Conservation (phyloP, 169 alveolate species). For the Plasmodium inui region DNA sequence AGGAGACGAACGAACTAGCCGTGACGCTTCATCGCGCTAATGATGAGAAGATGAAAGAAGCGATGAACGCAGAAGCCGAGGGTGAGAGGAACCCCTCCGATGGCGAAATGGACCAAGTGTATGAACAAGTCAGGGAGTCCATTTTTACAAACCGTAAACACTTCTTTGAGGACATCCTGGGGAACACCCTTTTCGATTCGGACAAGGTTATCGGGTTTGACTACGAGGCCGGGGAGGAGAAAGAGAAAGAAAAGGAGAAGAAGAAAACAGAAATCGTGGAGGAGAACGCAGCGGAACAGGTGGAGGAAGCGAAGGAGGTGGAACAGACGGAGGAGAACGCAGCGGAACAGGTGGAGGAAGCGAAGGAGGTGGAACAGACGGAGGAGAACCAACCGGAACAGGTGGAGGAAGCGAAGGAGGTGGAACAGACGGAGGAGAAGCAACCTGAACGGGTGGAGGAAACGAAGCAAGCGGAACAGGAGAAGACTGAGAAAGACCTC, state of each 20-base stretch:
- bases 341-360: neutral
- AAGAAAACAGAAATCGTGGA: no score
- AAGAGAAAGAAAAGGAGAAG: neutral
- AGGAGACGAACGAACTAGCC: neutral
- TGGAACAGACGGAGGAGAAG: neutral
- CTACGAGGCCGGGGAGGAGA: constrained; percentile 9
- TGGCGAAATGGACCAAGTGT: constrained; percentile 18
- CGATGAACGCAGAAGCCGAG: neutral
- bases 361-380: neutral
- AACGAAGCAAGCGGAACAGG: neutral
- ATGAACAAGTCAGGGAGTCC: constrained; percentile 43
- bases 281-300: neutral
- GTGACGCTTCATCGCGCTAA: neutral
- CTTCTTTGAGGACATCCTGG: constrained; percentile 27
- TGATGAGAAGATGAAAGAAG: neutral
- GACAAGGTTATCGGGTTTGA: constrained; percentile 33
- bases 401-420: neutral
- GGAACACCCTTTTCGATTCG: constrained; percentile 1
- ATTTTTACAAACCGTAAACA: constrained; percentile 8
- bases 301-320: neutral
- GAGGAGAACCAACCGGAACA: neutral
- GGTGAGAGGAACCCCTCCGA: neutral
- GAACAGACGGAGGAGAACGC: neutral
- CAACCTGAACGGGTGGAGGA: neutral
- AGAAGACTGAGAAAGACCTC: neutral